Conservation (phyloP, 1,284 basidiomycete species). For the Heterobasidion occidentale region DNA sequence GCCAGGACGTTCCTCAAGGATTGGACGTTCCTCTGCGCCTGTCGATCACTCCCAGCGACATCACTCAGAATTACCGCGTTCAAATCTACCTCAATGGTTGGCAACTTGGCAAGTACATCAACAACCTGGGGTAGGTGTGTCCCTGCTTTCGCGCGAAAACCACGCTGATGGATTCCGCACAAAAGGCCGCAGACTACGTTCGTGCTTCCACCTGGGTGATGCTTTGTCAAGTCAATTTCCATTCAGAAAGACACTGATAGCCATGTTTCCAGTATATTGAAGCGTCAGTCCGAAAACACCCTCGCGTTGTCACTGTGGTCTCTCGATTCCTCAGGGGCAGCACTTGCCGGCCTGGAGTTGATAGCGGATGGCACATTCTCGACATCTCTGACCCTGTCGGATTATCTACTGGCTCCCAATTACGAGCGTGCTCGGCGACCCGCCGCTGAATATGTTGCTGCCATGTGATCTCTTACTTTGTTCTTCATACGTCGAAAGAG, state of each 20-base stretch:
- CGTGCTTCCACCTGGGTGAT: neutral
- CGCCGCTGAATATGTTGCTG: too few species aligned
- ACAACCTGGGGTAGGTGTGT: slow-evolving; percentile 34
- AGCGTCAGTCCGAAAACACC: neutral
- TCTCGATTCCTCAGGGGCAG: slow-evolving; percentile 31
- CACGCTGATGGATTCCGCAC: neutral
- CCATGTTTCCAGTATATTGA: neutral
- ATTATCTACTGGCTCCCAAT: neutral
- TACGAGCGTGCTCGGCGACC: neutral
- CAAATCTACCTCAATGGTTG: slow-evolving; percentile 48
- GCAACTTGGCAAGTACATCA: slow-evolving; percentile 44
- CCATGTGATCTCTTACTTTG: too few species aligned
- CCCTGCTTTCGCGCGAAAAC: neutral
- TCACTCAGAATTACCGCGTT: slow-evolving; percentile 38
- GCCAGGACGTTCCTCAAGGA: slow-evolving; percentile 13
- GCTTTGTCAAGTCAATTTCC: neutral
- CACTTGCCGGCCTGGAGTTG: slow-evolving; percentile 30
- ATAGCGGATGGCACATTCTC: slow-evolving; percentile 27
- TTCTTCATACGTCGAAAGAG: too few species aligned
- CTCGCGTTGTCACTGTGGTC: slow-evolving; percentile 40
- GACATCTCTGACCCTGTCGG: slow-evolving; percentile 2
- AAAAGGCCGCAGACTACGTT: neutral
- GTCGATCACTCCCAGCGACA: slow-evolving; percentile 32
- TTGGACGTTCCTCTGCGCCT: slow-evolving; percentile 37
- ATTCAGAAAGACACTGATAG: neutral